These are phyloP conservation scores for Hypomyces rosellus DNA, from an alignment of 2,329 filamentous ascomycete genomes.

Conservation along the genomic window DNA sequence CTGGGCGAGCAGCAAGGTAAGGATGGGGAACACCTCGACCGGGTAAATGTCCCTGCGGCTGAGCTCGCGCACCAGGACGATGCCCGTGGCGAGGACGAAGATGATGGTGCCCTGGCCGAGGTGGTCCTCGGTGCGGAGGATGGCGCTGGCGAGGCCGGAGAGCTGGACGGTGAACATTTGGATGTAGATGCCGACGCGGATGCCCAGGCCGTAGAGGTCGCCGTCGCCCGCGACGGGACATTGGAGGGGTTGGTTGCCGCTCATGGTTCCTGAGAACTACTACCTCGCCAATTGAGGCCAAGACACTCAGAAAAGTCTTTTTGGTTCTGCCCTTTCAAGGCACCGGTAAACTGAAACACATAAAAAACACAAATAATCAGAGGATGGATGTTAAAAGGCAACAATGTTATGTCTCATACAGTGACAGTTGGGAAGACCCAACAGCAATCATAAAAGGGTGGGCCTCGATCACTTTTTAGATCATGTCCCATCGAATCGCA, in stretches of 20 bases:
- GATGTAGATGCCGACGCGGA: conserved; percentile 23
- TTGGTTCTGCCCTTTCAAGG: no score
- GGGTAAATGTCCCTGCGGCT: conserved; percentile 11
- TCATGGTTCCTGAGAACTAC: background rate
- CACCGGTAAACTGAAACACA: no score
- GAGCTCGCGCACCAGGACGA: conserved; percentile 16
- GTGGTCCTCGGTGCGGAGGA: conserved; percentile 16
- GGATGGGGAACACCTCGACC: conserved; percentile 19
- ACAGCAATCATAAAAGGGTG: no score
- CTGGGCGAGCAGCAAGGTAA: conserved; percentile 18
- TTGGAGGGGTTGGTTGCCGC: background rate
- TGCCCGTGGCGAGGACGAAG: conserved; percentile 17
- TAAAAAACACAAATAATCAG: no score
- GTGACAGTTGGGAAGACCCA: no score
- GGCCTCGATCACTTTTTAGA: no score
- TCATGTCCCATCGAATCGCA: no score
- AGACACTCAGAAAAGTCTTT: background rate
- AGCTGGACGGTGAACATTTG: conserved; percentile 21
- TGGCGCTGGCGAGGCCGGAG: conserved; percentile 15
- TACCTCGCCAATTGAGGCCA: no score
- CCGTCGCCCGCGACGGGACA: conserved; percentile 18
- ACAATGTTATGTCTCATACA: no score
- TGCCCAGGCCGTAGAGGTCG: conserved; percentile 23
- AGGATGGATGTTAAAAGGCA: no score
- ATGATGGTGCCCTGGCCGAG: conserved; percentile 18